Base-by-base conservation (phyloP, 495 filamentous ascomycete genomes). In the Penicillium ochrochloron region DNA sequence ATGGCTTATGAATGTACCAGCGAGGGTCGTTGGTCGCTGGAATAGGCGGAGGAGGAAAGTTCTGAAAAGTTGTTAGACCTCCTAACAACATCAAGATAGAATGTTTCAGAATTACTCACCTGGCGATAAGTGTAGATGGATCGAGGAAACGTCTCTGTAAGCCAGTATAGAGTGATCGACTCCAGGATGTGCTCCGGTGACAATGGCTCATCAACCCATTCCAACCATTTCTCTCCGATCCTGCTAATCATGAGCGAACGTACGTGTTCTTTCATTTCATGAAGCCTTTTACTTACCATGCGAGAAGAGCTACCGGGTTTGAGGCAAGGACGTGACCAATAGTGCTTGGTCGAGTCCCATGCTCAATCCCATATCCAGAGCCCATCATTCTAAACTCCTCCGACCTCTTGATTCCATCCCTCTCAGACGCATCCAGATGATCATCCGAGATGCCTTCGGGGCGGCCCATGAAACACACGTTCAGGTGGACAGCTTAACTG, bases 181-280 rank as follows among this genome's bases (percentile, higher is more conserved):
- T 84, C 80, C 5, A 90, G 78, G 35, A 92, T 88, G 7, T 74
- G 80, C 21, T 89, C 76, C 3, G 84, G 58, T 7, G 79, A 53
- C 1, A 87, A 80, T 7, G 82, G 73, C 2, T 76, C 73, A 61
- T 90, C 88, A 6, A 79, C 76, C 89, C 89, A 91, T 48, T 84
- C 82, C 21, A 89, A 64, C 66, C 86, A 85, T 67, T 92, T 91
- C 72, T 91, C 89, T 23, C 86, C 88, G 55, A 89, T 75, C 86
- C 85, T 87, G 55, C 6, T 12, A 9, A 15, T 25, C 23, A 21
- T 70, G 31, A 62, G 62, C 33, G 57, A 31, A 8, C 5, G 19
- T 23, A 7, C 8, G 33, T 8, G 12, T 11, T 11, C 3, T 3
- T 10, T 46, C 14, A 17, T 21, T 7, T 21, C 17, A 44, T 8